phyloP scores from a whole-genome alignment of 2,329 filamentous ascomycete genomes.

The Microsporum ferrugineum region DNA sequence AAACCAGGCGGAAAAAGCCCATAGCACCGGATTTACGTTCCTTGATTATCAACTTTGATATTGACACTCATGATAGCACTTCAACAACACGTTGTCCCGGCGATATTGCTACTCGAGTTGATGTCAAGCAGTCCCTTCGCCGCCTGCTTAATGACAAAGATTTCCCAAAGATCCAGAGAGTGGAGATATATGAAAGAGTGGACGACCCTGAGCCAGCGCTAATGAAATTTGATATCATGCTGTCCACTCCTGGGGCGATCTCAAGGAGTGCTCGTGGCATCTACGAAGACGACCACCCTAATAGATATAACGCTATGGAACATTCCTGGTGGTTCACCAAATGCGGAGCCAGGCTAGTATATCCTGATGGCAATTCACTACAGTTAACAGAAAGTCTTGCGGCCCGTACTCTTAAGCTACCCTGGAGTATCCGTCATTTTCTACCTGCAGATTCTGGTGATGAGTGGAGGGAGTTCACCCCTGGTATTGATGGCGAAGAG shows the following conservation, averaged over 20 bases:
- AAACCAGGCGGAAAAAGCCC: too few relatives aligned
- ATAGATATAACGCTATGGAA: neutral
- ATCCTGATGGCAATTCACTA: neutral
- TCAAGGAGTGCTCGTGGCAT: neutral
- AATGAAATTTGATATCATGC: neutral
- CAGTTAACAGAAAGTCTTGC: neutral
- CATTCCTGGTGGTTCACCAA: neutral
- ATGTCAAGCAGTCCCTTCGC: neutral
- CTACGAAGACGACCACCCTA: neutral
- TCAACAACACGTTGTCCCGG: neutral
- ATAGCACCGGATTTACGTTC: conserved; percentile 8
- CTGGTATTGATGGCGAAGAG: neutral
- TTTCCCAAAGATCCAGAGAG: neutral
- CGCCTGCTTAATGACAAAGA: neutral
- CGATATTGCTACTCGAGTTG: neutral
- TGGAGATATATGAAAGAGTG: neutral
- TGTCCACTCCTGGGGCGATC: too few relatives aligned
- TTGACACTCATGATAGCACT: neutral
- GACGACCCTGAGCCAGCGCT: neutral
- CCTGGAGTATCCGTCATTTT: neutral
- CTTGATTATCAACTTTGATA: conserved; percentile 9
- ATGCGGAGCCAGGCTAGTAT: neutral
- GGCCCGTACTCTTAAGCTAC: neutral
- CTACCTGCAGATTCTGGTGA: neutral
- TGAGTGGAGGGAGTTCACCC: neutral